Conservation (phyloP, 208 protist species). For the Wallacemonas rigidus region DNA sequence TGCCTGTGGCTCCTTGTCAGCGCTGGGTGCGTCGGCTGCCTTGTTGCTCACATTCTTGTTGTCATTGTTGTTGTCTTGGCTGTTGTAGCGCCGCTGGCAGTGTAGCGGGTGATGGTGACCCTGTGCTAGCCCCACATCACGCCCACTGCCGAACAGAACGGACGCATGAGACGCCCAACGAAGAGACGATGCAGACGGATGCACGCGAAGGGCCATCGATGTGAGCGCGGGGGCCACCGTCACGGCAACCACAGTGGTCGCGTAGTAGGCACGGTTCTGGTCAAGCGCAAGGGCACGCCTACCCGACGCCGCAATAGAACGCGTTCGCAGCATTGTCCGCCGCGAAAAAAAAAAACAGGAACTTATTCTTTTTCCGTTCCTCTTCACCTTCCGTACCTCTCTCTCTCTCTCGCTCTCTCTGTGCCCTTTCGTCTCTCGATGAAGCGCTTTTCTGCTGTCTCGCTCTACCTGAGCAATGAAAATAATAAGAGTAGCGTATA, state of each 20-base stretch:
- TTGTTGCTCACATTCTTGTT: conserved; percentile 21
- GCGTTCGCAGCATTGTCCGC: neutral
- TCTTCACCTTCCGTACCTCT: too few relatives aligned
- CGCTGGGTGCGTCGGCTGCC: conserved; percentile 10
- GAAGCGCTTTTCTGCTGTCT: too few relatives aligned
- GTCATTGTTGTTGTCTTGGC: conserved; percentile 13
- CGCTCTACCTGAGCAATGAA: neutral
- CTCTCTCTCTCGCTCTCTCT: too few relatives aligned
- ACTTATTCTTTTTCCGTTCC: neutral
- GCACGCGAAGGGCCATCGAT: too few relatives aligned
- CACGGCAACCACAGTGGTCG: neutral
- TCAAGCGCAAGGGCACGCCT: neutral
- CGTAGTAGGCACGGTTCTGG: neutral
- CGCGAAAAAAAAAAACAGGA: conserved; percentile 19
- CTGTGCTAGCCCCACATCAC: neutral
- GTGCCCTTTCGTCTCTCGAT: too few relatives aligned
- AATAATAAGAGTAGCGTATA: neutral
- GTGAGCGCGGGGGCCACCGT: too few relatives aligned
- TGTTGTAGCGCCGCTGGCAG: conserved; percentile 21
- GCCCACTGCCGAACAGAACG: neutral
- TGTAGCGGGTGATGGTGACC: neutral
- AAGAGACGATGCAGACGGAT: neutral
- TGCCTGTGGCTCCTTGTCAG: too few relatives aligned
- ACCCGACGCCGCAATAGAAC: neutral
- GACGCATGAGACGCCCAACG: neutral